Percentiles rank a stretch among this genome's conserved stretches.
Conservation (phyloP, 331 rosid species). For the Pyrus hybrid region DNA sequence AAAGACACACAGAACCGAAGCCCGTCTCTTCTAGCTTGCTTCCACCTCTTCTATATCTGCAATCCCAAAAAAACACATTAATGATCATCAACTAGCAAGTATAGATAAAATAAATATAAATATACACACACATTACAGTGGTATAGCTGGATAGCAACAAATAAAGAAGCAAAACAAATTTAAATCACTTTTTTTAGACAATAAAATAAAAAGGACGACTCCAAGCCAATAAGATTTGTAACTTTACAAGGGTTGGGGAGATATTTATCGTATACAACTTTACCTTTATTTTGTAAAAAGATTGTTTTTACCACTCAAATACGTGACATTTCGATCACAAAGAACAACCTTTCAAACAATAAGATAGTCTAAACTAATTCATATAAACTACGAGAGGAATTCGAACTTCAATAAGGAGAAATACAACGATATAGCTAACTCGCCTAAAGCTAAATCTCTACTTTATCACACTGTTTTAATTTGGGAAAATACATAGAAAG, state of each 20-base stretch:
- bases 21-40: neutral
- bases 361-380: neutral
- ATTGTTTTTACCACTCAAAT: too few species aligned
- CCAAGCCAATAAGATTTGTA: too few species aligned
- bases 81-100: neutral
- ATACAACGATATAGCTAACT: neutral
- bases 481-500: neutral
- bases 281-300: too few species aligned
- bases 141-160: neutral
- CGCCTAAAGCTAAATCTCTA: too few species aligned
- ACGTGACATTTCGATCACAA: too few species aligned
- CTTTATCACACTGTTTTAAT: neutral
- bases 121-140: neutral
- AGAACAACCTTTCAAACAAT: neutral
- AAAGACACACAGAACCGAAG: constrained; percentile 5
- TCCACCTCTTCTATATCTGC: constrained; percentile 54
- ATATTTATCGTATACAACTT: too few species aligned
- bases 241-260: too few species aligned
- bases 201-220: too few species aligned
- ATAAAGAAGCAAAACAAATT: neutral
- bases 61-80: constrained; percentile 8
- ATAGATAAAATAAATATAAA: neutral
- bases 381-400: neutral
- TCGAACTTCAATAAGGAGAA: too few species aligned
- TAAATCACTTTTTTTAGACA: neutral